These are phyloP conservation scores for Dicorynia guianensis DNA, from an alignment of 306 rosid species.

Conservation along the genomic window DNA sequence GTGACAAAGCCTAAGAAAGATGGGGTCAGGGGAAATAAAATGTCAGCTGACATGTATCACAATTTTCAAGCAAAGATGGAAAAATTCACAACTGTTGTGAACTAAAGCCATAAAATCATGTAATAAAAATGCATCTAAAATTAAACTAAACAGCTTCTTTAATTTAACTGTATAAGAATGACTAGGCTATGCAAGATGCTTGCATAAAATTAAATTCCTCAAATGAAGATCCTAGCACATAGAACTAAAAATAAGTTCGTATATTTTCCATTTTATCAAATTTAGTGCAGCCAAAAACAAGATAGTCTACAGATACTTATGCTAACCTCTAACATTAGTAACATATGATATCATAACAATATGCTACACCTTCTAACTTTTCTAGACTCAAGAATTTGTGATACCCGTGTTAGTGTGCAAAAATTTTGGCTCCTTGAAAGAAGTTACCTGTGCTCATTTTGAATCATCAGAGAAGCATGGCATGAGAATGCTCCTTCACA, in stretches of 20 bases:
- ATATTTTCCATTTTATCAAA: neutral
- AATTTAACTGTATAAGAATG: conserved; percentile 1
- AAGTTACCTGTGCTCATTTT: neutral
- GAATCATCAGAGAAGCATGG: conserved; percentile 11
- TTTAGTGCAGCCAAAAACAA: neutral
- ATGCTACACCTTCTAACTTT: neutral
- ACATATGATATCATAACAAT: neutral
- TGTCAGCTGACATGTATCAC: conserved; percentile 6
- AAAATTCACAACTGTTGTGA: conserved; percentile 6
- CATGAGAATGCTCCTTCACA: conserved; percentile 1
- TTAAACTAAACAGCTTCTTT: neutral
- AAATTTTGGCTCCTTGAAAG: neutral
- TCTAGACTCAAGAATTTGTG: neutral
- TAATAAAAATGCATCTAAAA: neutral
- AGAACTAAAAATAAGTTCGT: neutral
- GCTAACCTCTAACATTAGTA: neutral
- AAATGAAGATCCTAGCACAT: neutral
- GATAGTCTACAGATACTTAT: neutral
- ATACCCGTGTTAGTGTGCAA: neutral
- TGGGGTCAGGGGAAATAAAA: neutral
- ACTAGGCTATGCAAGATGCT: neutral
- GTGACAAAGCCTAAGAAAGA: neutral
- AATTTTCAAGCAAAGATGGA: conserved; percentile 19
- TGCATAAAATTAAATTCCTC: conserved; percentile 9
- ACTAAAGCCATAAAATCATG: conserved; percentile 2